These are phyloP conservation scores for Reticulascus tulasneorum DNA, from an alignment of 2,329 filamentous ascomycete species.

Conservation along the genomic window DNA sequence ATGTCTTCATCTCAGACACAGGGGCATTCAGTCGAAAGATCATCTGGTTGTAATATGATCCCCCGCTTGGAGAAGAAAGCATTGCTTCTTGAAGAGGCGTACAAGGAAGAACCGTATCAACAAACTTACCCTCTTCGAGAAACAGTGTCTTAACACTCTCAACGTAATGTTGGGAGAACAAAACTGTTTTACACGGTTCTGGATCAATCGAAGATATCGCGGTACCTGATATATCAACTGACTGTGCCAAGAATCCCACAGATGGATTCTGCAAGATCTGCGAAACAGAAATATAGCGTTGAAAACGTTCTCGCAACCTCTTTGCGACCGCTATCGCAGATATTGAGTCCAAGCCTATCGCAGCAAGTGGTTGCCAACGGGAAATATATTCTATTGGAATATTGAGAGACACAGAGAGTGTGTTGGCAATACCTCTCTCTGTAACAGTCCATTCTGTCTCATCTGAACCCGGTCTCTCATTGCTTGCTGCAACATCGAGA, in stretches of 20 bases:
- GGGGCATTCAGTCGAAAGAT: constrained; percentile 56
- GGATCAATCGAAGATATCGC: not conserved
- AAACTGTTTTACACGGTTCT: not conserved
- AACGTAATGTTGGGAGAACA: constrained; percentile 1
- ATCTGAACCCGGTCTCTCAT: constrained; percentile 27
- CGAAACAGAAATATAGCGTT: constrained; percentile 58
- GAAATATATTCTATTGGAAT: constrained; percentile 44
- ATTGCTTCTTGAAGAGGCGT: constrained; percentile 87
- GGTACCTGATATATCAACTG: not conserved
- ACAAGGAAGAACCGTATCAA: constrained; percentile 67
- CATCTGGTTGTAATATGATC: constrained; percentile 70
- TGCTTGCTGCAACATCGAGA: constrained; percentile 33
- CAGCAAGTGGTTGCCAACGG: constrained; percentile 68
- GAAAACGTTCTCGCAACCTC: constrained; percentile 42
- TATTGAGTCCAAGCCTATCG: constrained; percentile 79
- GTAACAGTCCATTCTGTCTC: constrained; percentile 40
- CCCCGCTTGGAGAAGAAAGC: constrained; percentile 55
- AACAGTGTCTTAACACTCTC: constrained; percentile 19
- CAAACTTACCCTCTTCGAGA: constrained; percentile 21
- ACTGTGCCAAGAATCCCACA: constrained; percentile 54
- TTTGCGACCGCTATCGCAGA: constrained; percentile 70
- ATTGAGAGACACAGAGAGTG: constrained; percentile 48
- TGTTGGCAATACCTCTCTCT: constrained; percentile 53
- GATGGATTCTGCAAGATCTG: constrained; percentile 65
- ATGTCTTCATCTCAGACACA: constrained; percentile 43